Conservation (phyloP, 139 green algal species). For the Micractinium conductrix region DNA sequence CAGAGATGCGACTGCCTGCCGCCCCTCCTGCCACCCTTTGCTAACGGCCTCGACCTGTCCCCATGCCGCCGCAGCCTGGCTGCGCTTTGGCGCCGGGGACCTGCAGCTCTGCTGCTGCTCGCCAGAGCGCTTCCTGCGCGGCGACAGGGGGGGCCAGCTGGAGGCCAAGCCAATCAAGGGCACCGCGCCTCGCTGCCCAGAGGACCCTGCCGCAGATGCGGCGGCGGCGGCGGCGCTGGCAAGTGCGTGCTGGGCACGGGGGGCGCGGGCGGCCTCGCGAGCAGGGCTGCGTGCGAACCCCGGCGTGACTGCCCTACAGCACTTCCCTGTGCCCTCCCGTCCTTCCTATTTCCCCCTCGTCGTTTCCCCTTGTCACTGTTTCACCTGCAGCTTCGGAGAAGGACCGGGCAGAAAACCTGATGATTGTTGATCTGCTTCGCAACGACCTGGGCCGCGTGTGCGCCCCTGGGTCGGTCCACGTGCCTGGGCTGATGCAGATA, state of each 20-base stretch:
- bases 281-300: too few species aligned
- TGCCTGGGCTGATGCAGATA: conserved; percentile 92
- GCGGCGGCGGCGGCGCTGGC: conserved; percentile 52
- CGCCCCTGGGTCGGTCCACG: conserved; percentile 83
- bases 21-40: too few species aligned
- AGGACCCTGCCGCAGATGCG: conserved; percentile 67
- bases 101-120: conserved; percentile 88
- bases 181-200: conserved; percentile 59
- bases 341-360: too few species aligned
- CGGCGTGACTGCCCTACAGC: too few species aligned
- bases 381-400: conserved; percentile 80
- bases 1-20: too few species aligned
- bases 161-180: conserved; percentile 99
- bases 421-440: conserved; percentile 99
- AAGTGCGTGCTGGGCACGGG: background rate
- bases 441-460: conserved; percentile 91
- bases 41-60: background rate
- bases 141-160: conserved; percentile 71
- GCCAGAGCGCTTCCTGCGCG: conserved; percentile 95
- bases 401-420: conserved; percentile 98
- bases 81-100: conserved; percentile 18
- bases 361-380: too few species aligned
- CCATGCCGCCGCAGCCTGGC: conserved; percentile 1
- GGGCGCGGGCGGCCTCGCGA: too few species aligned
- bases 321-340: too few species aligned